Evolutionary conservation across 768 basidiomycete species (phyloP), one percentile per base, ranked within the genome.

Genomic region (Suillus bovinus): DNA sequence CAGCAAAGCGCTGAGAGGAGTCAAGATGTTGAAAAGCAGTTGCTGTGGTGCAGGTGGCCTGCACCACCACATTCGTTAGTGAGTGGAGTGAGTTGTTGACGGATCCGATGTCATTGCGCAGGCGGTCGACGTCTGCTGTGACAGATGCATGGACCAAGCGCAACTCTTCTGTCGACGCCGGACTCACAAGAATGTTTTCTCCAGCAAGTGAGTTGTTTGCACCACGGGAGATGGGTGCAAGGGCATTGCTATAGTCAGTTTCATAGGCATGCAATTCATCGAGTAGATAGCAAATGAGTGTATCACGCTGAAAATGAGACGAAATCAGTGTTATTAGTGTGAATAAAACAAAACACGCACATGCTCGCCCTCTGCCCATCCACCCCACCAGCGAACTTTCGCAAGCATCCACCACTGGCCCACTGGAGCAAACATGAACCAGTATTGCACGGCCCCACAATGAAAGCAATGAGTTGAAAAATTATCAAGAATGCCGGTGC

Each of bases 341-440:
- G 31, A 24, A 53, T 42, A 56, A 34, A 16, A 29, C 24, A 13
- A 16, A 24, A 33, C 39, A 67, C 31, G 36, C 72, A 78, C 76
- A 60, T 76, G 70, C 60, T 80, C 78, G 2, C 73, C 72, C 16
- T 63, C 64, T 17, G 76, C 77, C 77, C 79, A 79, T 29, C 77
- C 77, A 17, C 78, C 79, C 79, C 78, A 80, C 77, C 77, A 80
- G 1, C 69, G 66, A 3, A 79, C 70, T 2, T 47, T 64, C 5
- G 58, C 64, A n/a, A 80, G 66, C 0, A 74, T 70, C 80, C 80
- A 81, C 1, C 71, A 63, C 41, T 74, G 59, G 0, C 72, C 72
- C 5, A 71, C 14, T 0, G 74, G 46, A 27, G 46, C 46, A 53
- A 53, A 75, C 64, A 73, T 66, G 58, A 72, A 73, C 5, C 66